Percentiles rank a stretch among this genome's conserved stretches.
Conservation (phyloP, 371 early-diverging fungal species). For the Nematocida minor region DNA sequence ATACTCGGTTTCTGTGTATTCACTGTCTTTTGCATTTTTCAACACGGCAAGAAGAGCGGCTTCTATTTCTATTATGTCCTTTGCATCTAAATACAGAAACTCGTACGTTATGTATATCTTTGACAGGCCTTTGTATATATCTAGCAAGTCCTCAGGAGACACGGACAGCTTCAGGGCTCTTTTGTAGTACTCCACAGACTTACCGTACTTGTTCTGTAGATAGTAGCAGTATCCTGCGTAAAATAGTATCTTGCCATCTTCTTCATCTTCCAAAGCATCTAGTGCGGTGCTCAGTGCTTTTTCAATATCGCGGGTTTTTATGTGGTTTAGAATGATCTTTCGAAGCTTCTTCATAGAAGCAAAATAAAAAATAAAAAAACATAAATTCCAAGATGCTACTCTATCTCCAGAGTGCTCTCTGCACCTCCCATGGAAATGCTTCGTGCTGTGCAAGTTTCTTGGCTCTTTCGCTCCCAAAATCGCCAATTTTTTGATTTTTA, state of each 20-base stretch:
- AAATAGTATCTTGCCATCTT: not conserved
- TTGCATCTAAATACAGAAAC: not conserved
- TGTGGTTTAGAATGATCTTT: not conserved
- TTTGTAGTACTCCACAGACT: not conserved
- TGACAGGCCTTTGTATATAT: not conserved
- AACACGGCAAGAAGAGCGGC: not conserved
- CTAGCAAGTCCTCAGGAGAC: not conserved
- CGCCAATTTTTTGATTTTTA: no score
- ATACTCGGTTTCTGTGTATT: not conserved
- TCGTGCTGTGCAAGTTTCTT: no score
- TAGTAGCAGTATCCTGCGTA: not conserved
- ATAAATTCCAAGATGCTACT: no score
- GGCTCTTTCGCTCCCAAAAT: no score
- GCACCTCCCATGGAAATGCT: no score
- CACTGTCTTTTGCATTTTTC: not conserved
- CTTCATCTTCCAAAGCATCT: not conserved
- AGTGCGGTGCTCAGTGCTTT: not conserved
- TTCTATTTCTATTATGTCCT: conserved; percentile 3
- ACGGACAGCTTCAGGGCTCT: not conserved
- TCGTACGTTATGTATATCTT: not conserved
- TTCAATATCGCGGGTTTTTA: not conserved
- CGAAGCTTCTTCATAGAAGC: not conserved
- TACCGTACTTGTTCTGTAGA: not conserved
- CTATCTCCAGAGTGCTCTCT: no score
- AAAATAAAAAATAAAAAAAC: conserved; percentile 6